These are phyloP conservation scores for Diplosphaera chodatii DNA, from an alignment of 139 green algal species.

Conservation along the genomic window DNA sequence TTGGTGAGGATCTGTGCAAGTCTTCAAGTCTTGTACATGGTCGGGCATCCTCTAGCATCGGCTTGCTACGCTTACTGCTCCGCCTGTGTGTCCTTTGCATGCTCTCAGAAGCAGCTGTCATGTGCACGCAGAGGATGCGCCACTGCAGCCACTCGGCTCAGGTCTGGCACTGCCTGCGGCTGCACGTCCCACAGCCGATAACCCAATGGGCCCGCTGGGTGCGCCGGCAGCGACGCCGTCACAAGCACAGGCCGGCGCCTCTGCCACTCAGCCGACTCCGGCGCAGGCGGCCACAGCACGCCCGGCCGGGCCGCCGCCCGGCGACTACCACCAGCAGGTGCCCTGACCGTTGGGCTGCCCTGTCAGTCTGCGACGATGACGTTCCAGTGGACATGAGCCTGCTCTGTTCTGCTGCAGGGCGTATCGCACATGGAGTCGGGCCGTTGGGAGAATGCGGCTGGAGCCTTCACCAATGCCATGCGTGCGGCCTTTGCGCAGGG, in stretches of 20 bases:
- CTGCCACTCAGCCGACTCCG: too few relatives aligned
- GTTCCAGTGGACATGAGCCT: too few relatives aligned
- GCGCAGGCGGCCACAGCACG: too few relatives aligned
- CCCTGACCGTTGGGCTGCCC: too few relatives aligned
- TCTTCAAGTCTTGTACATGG: too few relatives aligned
- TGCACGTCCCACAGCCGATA: background rate
- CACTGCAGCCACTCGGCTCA: background rate
- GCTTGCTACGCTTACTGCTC: too few relatives aligned
- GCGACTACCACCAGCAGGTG: conserved; percentile 1
- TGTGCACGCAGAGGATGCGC: background rate
- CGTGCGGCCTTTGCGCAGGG: background rate
- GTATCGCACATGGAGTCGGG: conserved; percentile 18
- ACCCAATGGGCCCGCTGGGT: background rate
- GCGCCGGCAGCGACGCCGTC: background rate
- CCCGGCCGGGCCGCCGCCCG: too few relatives aligned
- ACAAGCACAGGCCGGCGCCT: background rate
- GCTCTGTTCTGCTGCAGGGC: too few relatives aligned
- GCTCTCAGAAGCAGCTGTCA: too few relatives aligned
- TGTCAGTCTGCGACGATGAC: background rate
- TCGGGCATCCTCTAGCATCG: too few relatives aligned
- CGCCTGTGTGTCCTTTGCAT: too few relatives aligned
- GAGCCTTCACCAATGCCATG: conserved; percentile 5
- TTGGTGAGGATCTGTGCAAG: background rate
- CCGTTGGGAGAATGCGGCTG: conserved; percentile 7
- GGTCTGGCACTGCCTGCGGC: background rate